Base-by-base conservation (phyloP, 495 filamentous ascomycete genomes). In the Symbiotaphrina buchneri region DNA sequence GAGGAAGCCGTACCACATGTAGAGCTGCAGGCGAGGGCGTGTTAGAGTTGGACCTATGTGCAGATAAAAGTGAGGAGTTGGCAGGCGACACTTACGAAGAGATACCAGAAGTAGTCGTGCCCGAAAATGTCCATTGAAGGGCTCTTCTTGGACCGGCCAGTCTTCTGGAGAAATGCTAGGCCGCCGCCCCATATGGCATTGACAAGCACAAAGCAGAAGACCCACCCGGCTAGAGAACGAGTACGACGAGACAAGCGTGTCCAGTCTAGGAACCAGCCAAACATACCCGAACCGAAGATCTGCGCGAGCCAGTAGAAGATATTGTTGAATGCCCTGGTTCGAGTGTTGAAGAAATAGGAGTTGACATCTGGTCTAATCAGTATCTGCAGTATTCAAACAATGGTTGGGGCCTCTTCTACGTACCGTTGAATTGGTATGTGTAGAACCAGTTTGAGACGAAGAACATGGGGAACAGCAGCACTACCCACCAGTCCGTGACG, bases 1-100 rank as follows among this genome's bases (percentile, higher is more conserved):
- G 39, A 73, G 84, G 42, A 93, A 74, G 28, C 84, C 84, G 46
- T 93, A 93, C 46, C 84, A 87, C 41, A 95, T 76, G 56, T 85
- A 91, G 35, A 93, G 52, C n/a, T n/a, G n/a, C n/a, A n/a, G n/a
- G n/a, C n/a, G n/a, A n/a, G n/a, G n/a, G n/a, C n/a, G n/a, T n/a
- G n/a, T n/a, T n/a, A n/a, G n/a, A n/a, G n/a, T n/a, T n/a, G n/a
- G n/a, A n/a, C n/a, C n/a, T n/a, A n/a, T n/a, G n/a, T n/a, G n/a
- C n/a, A n/a, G n/a, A n/a, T n/a, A n/a, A n/a, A n/a, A n/a, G n/a
- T n/a, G n/a, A n/a, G n/a, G n/a, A n/a, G n/a, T n/a, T n/a, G n/a
- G n/a, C n/a, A n/a, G n/a, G 27, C 27, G 18, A 29, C 18, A 29
- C 18, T 14, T 16, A 29, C 5, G 11, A 29, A 5, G 11, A 29